Evolutionary conservation across 2,329 filamentous ascomycete genomes (phyloP), one percentile per base, ranked within the genome.

Genomic region (Helicocarpus griseus): DNA sequence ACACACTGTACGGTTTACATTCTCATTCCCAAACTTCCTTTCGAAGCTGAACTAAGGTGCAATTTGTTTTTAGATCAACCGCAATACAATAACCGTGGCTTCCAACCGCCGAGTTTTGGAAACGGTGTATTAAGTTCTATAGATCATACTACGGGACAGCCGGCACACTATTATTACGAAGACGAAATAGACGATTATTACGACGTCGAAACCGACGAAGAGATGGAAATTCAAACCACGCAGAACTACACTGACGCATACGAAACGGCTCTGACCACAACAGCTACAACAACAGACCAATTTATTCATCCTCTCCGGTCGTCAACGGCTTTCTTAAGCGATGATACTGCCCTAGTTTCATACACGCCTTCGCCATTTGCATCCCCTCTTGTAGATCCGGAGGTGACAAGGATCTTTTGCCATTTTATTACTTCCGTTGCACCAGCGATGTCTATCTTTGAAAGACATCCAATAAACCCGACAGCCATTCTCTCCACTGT

Each of bases 351-450:
- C 8, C 73, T 89, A 43, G 76, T 81, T 13, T 81, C 78, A 2
- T 89, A 90, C 59, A 75, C 77, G 38, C 84, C 85, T 4, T 80
- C 81, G 1, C 77, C 81, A 3, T 70, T 77, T 21, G 80, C 80
- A 29, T 85, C 84, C 36, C 90, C 93, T 29, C 72, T 96, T 26
- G 87, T 83, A 58, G 89, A 96, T 57, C 79, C 82, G 2, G 83
- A 85, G 56, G 91, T 88, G 9, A 85, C 88, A 13, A 79, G 84
- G 28, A 83, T 95, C 5, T 97, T 97, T 65, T 85, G 85, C 66
- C 89, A 97, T 68, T 97, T 96, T 65, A 82, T 97, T 44, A 86
- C 89, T 58, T 85, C 93, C 5, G 95, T 89, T 2, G 90, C 86
- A 0, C 87, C 89, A 0, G 86, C 81, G 57, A 80, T 97, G 63